phyloP scores from a whole-genome alignment of 371 early-diverging fungal genomes.

The Saksenaea oblongispora region DNA sequence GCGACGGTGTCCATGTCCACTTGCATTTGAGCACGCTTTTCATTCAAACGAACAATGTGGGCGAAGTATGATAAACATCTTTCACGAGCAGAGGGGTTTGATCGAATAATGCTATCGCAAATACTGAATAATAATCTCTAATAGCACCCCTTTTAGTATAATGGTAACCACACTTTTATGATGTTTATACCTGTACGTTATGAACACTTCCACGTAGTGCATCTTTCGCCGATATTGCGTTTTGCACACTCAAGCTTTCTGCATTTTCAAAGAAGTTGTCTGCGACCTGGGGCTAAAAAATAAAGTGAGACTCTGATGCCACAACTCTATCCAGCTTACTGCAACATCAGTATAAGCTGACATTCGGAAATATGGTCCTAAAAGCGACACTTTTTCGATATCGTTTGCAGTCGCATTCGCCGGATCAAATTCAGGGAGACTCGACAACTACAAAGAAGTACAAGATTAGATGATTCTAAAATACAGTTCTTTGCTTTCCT shows the following conservation, averaged over 20 bases:
- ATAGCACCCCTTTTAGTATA: background rate
- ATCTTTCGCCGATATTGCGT: conserved; percentile 61
- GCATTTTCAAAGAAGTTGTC: conserved; percentile 65
- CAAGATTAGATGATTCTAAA: conserved; percentile 13
- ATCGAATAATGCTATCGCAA: conserved; percentile 73
- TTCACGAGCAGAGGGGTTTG: conserved; percentile 61
- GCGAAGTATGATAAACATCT: conserved; percentile 66
- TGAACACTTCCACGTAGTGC: conserved; percentile 72
- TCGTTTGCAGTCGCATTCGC: conserved; percentile 50
- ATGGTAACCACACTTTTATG: background rate
- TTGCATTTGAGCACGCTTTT: conserved; percentile 83
- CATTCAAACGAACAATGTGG: conserved; percentile 65
- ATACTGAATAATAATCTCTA: conserved; percentile 67
- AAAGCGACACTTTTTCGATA: conserved; percentile 66
- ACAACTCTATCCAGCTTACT: conserved; percentile 26
- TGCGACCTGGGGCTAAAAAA: conserved; percentile 58
- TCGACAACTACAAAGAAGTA: conserved; percentile 42
- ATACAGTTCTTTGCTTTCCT: conserved; percentile 13
- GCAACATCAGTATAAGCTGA: conserved; percentile 61
- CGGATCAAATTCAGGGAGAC: conserved; percentile 65
- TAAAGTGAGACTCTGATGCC: background rate
- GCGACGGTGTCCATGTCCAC: conserved; percentile 77
- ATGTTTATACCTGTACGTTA: conserved; percentile 52
- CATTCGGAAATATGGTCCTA: conserved; percentile 76
- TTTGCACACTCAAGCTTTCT: conserved; percentile 51